A percentile compares a stretch with the other conserved stretches of the same genome.
Conservation (phyloP, 257 asterid species). For the Jasminum sambac region DNA sequence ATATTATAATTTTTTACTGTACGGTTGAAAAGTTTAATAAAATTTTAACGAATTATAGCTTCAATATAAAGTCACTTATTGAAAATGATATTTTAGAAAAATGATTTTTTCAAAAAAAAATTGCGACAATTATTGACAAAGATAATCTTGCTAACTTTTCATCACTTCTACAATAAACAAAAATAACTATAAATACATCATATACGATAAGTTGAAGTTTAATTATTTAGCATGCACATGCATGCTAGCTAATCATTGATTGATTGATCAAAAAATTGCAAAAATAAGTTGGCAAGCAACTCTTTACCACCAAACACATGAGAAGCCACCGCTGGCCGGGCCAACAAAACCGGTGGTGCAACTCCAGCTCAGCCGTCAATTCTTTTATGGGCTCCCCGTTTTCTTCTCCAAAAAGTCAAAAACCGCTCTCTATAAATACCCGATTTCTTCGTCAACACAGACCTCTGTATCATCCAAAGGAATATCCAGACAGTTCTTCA, state of each 20-base stretch:
- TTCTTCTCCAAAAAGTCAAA: not conserved
- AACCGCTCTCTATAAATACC: not conserved
- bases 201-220: not conserved
- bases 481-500: not conserved
- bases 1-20: too few relatives aligned
- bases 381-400: not conserved
- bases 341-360: not conserved
- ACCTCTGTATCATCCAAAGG: not conserved
- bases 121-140: too few relatives aligned
- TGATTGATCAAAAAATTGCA: not conserved
- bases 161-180: too few relatives aligned
- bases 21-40: too few relatives aligned
- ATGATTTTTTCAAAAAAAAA: too few relatives aligned
- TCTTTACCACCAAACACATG: not conserved
- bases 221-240: not conserved
- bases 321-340: not conserved
- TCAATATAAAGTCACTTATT: too few relatives aligned
- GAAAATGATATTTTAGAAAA: too few relatives aligned
- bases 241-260: not conserved
- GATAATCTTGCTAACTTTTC: too few relatives aligned
- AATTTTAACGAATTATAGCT: too few relatives aligned
- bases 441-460: not conserved
- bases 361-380: not conserved
- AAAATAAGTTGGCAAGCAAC: not conserved
- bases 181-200: too few relatives aligned